Evolutionary conservation across 805 yeast species (phyloP), one percentile per base, ranked within the genome.

Genomic region (Suhomyces sp.): DNA sequence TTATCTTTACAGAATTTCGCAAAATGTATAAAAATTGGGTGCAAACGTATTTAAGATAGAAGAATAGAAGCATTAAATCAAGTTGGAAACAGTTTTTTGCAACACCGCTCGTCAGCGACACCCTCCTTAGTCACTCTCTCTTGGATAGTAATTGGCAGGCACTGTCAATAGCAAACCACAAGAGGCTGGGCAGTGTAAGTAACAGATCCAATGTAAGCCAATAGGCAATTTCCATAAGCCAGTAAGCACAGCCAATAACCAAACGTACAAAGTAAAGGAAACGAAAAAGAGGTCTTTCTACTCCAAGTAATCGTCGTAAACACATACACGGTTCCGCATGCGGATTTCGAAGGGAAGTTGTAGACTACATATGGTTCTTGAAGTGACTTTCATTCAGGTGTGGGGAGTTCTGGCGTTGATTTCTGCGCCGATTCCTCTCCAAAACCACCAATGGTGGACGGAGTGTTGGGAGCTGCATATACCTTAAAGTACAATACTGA

Each of bases 151-250:
- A 54, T 59, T 61, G 0, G 71, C 72, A 8, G 70, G 36, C 0
- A 46, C 47, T 4, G 76, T 71, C 58, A 70, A 51, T 8, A 64
- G 23, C 22, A 70, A 54, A 0, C 77, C 77, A 31, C 71, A 60
- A 1, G 63, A 52, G 17, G 68, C 52, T 44, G 57, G 1, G 73
- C 70, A 12, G 76, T n/a, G n/a, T n/a, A 74, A 80, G 61, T 79
- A 83, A 12, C 77, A 68, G 8, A 77, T 65, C 81, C 84, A 81
- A 53, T 80, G 82, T 36, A 76, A 71, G 1, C 79, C 79, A 10
- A 58, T 63, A 1, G 82, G 80, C 27, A 81, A 73, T 44, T 77
- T 57, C 85, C 85, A 83, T 57, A 65, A 0, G 82, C 72, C 46
- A 81, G 65, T 4, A 76, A 61, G 76, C 64, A 61, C 77, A 70